These are phyloP conservation scores for Mortierella claussenii DNA, from an alignment of 192 early-diverging fungal species.

Conservation along the genomic window DNA sequence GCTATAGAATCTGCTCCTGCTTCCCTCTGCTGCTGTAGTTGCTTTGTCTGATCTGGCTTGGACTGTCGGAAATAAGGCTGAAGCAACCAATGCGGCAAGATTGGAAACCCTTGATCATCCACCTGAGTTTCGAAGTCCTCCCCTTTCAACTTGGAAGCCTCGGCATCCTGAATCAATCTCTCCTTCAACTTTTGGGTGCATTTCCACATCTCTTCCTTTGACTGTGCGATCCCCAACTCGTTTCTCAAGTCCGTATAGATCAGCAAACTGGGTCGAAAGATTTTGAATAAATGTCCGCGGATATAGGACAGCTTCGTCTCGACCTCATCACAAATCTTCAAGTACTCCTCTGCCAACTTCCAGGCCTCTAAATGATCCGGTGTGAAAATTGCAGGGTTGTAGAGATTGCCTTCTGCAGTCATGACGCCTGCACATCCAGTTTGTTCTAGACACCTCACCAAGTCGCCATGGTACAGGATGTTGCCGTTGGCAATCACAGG, in stretches of 20 bases:
- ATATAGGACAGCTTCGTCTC: constrained; percentile 73
- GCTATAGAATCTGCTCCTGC: neutral
- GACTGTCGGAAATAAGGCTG: constrained; percentile 73
- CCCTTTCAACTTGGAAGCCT: constrained; percentile 11
- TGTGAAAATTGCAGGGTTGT: constrained; percentile 91
- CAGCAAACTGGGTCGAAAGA: constrained; percentile 80
- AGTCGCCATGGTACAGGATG: constrained; percentile 91
- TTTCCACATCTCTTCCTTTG: constrained; percentile 66
- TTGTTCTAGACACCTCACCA: constrained; percentile 81
- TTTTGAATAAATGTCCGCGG: constrained; percentile 93
- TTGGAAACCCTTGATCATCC: constrained; percentile 63
- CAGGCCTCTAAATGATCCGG: constrained; percentile 68
- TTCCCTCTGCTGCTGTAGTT: neutral
- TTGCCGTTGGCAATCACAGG: constrained; percentile 99
- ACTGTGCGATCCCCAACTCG: constrained; percentile 67
- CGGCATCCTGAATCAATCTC: constrained; percentile 57
- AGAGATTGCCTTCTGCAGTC: constrained; percentile 87
- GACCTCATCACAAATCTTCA: constrained; percentile 79
- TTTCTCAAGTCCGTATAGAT: constrained; percentile 84
- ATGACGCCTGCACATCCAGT: constrained; percentile 96
- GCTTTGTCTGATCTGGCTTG: constrained; percentile 20
- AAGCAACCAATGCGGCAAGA: constrained; percentile 73
- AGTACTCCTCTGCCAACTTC: constrained; percentile 89
- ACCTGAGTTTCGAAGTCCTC: constrained; percentile 25
- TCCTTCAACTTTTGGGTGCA: constrained; percentile 69